These are phyloP conservation scores for Thinopyrum elongatum DNA, from an alignment of 176 grass and related monocot species.

Conservation along the genomic window DNA sequence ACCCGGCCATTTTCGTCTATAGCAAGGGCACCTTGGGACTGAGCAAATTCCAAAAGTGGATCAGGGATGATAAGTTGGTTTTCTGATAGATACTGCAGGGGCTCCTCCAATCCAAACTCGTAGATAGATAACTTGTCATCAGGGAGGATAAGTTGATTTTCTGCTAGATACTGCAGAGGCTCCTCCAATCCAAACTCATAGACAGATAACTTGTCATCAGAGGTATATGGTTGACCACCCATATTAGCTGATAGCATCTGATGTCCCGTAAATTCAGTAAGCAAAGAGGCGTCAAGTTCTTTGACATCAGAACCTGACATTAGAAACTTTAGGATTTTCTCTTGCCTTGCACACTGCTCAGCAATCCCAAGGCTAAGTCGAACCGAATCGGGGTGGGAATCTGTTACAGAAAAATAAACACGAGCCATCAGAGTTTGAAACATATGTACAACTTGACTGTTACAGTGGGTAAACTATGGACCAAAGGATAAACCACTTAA, in stretches of 20 bases:
- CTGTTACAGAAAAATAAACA: conserved; percentile 37
- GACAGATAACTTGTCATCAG: conserved; percentile 45
- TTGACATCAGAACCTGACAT: conserved; percentile 48
- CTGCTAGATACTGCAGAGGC: conserved; percentile 33
- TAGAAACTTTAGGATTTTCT: conserved; percentile 76
- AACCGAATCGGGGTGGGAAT: conserved; percentile 49
- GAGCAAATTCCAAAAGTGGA: conserved; percentile 49
- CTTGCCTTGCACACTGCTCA: conserved; percentile 63
- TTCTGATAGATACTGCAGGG: conserved; percentile 41
- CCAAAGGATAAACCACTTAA: background rate
- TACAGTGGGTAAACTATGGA: background rate
- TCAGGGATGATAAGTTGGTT: conserved; percentile 49
- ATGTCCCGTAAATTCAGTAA: conserved; percentile 51
- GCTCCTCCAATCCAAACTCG: conserved; percentile 45
- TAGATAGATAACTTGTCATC: conserved; percentile 53
- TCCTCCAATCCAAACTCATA: conserved; percentile 47
- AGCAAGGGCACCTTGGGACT: conserved; percentile 34
- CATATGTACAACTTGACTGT: background rate
- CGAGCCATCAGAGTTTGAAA: background rate
- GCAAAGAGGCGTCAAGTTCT: conserved; percentile 46
- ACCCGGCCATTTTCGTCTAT: conserved; percentile 49
- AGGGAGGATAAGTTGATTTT: conserved; percentile 37
- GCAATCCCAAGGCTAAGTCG: conserved; percentile 70
- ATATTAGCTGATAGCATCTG: conserved; percentile 39
- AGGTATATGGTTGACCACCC: conserved; percentile 25